Evolutionary conservation across 345 rosid species (phyloP).

Genomic region (Euphorbia peplus): DNA sequence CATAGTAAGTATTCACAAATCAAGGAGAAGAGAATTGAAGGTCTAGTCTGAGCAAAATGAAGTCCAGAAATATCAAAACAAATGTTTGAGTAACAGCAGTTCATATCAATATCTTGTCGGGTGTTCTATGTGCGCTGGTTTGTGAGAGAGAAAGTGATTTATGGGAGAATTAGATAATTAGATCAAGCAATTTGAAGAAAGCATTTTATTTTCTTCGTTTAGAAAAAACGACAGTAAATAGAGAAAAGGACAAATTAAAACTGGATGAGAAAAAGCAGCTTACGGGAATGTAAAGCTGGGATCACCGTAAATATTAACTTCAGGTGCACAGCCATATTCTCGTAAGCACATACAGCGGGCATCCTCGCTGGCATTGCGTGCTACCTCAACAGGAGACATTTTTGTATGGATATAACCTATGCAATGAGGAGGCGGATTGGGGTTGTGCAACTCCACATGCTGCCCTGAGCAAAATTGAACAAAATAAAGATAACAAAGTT

Average conservation of each 20-base stretch:
- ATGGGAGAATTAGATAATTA: background rate
- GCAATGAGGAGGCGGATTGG: conserved; percentile 71
- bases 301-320: conserved; percentile 77
- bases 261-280: conserved; percentile 27
- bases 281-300: conserved; percentile 91
- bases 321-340: conserved; percentile 91
- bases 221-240: background rate
- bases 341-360: conserved; percentile 78
- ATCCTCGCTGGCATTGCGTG: conserved; percentile 82
- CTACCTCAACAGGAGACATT: conserved; percentile 94
- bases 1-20: too few species aligned
- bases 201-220: background rate
- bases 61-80: background rate
- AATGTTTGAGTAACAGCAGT: background rate
- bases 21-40: too few species aligned
- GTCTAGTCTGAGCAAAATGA: background rate
- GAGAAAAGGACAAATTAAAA: background rate
- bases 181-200: background rate
- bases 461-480: conserved; percentile 67
- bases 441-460: conserved; percentile 98
- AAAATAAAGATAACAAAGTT: background rate
- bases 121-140: background rate
- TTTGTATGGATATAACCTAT: conserved; percentile 90
- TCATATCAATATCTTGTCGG: background rate
- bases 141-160: background rate